These are phyloP conservation scores for Apocynum venetum DNA, from an alignment of 257 asterid species.

Conservation along the genomic window DNA sequence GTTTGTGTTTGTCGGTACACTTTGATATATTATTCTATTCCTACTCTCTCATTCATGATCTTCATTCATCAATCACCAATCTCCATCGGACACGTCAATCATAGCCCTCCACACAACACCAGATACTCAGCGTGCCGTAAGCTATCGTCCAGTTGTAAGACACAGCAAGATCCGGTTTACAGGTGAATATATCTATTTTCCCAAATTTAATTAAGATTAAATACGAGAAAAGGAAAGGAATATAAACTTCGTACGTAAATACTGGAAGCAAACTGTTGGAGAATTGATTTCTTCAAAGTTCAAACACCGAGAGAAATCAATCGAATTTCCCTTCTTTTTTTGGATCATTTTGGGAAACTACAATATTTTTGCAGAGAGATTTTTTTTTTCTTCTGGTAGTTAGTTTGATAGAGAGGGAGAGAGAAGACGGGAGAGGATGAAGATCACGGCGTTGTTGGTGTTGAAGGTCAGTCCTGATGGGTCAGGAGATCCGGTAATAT, in stretches of 20 bases:
- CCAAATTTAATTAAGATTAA: neutral
- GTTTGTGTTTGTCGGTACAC: neutral
- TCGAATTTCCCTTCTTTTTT: neutral
- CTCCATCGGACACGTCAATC: neutral
- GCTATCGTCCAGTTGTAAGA: neutral
- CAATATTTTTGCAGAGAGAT: neutral
- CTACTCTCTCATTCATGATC: neutral
- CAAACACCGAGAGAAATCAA: neutral
- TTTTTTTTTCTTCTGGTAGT: neutral
- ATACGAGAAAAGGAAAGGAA: neutral
- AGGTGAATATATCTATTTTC: neutral
- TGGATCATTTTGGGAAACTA: neutral
- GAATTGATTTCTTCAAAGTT: neutral
- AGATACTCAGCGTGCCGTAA: neutral
- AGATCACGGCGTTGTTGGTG: constrained; percentile 92
- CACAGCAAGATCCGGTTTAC: neutral
- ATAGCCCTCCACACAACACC: neutral
- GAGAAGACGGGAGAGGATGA: constrained; percentile 32
- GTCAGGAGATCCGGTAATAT: constrained; percentile 64
- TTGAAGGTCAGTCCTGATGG: constrained; percentile 57
- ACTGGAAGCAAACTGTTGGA: neutral
- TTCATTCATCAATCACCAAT: neutral
- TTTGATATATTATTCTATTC: neutral
- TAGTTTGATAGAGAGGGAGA: neutral
- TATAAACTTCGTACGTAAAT: neutral